Base-by-base conservation (phyloP, 148 eudicot species). In the Rhododendron mucronatum region DNA sequence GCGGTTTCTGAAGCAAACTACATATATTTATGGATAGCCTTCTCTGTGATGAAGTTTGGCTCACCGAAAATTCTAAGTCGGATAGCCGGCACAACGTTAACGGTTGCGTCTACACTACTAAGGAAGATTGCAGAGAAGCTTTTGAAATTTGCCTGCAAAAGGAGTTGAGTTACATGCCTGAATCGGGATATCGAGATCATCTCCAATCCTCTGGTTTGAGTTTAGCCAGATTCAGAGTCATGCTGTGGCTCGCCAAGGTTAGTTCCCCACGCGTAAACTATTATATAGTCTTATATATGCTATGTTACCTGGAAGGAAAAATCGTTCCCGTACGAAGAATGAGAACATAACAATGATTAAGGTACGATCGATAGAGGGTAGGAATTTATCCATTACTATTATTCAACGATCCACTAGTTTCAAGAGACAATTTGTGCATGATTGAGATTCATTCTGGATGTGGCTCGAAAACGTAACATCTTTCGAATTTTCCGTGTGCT, bases 201-300 rank as follows among this genome's bases (percentile, higher is more conserved):
- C 80, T 89, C 1, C 37, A 78, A n/a, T 83, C 86, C 3, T 53
- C 84, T 21, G 20, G 48, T 57, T 78, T 85, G 63, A 75, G 85
- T 48, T 37, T 50, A 1, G 61, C 84, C 41, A 88, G 93, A 82
- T 57, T 79, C 71, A 84, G 65, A 67, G 87, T 87, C 21, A 84
- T 91, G 61, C 76, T 67, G 6, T 91, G 93, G 93, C 41, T 91
- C n/a, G 37, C 88, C 20, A 89, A 91, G 86, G 93, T 91, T 87
- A 47, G 55, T 71, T 71, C 30, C 7, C 23, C 55, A 2, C 3
- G 2, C 23, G 57, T 53, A 53, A 16, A 18, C 59, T 53, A 15
- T 53, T 53, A 30, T 30, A 30, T 30, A 13, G 15, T 14, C 16
- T 3, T 53, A 33, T 1, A 33, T 33, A 3, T 53, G 18, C 18